Conservation (phyloP, 139 green algal genomes). For the Auxenochlorella pyrenoidosa region DNA sequence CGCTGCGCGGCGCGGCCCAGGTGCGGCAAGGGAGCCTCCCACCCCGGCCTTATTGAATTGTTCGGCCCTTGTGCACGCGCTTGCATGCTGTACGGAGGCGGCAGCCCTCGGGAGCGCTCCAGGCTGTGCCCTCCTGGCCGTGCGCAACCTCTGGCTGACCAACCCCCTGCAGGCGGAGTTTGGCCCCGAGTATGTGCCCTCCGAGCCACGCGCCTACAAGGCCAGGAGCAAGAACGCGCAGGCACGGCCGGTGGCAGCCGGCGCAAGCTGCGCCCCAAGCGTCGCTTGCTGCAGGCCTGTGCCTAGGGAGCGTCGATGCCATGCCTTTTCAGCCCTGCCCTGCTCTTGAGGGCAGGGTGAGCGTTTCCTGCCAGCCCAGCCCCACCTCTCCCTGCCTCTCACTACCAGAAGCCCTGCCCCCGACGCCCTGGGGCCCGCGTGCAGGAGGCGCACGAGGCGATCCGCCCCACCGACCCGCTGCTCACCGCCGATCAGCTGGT, state of each 20-base stretch:
- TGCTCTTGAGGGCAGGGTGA: no score
- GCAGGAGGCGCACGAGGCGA: conserved; percentile 96
- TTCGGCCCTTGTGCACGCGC: background rate
- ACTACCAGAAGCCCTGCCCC: background rate
- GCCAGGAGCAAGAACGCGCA: conserved; percentile 55
- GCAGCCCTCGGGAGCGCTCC: background rate
- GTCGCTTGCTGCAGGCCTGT: no score
- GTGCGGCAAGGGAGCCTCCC: background rate
- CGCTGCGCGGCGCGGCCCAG: conserved; percentile 53
- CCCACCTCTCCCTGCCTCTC: background rate
- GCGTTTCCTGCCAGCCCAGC: background rate
- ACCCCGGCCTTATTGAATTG: background rate
- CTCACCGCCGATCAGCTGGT: conserved; percentile 19
- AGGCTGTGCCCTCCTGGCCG: no score
- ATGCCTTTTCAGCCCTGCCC: no score
- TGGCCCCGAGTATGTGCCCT: conserved; percentile 52
- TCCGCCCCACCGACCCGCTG: conserved; percentile 80
- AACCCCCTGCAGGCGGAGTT: conserved; percentile 22
- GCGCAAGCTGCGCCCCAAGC: no score
- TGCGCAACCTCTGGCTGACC: background rate
- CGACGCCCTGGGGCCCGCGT: background rate
- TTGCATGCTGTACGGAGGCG: background rate
- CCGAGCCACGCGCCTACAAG: conserved; percentile 46
- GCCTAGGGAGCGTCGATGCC: no score
- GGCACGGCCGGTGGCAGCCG: background rate